phyloP scores from a whole-genome alignment of 305 asterid genomes.

The Solanum hybrid region DNA sequence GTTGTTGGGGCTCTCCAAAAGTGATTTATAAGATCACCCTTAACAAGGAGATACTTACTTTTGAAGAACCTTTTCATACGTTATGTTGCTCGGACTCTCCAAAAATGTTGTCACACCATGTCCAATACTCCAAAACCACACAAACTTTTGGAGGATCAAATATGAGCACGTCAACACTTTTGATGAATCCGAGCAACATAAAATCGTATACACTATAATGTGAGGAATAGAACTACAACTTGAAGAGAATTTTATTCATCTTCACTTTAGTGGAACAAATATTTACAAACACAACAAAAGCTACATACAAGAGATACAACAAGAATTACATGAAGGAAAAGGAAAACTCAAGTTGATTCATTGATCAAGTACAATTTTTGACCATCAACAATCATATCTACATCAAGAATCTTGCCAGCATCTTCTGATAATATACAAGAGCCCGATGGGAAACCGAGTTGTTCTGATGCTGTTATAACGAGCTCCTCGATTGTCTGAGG shows the following conservation, averaged over 20 bases:
- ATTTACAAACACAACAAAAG: background rate
- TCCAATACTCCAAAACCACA: background rate
- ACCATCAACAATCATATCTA: conserved; percentile 54
- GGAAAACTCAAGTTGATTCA: conserved; percentile 22
- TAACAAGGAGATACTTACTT: background rate
- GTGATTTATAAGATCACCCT: background rate
- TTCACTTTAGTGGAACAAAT: background rate
- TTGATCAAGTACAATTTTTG: conserved; percentile 46
- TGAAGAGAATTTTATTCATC: background rate
- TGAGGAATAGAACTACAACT: background rate
- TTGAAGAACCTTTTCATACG: background rate
- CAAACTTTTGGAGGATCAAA: background rate
- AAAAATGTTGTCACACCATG: background rate
- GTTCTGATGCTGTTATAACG: conserved; percentile 32
- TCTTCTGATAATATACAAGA: conserved; percentile 60
- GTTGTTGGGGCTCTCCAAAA: background rate
- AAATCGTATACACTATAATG: background rate
- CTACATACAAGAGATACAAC: background rate
- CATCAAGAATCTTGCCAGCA: conserved; percentile 62
- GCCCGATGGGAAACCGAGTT: conserved; percentile 28
- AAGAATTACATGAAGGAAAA: background rate
- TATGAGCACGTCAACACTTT: background rate
- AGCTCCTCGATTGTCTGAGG: conserved; percentile 59
- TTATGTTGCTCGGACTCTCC: background rate
- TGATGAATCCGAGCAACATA: background rate